Base-by-base conservation (phyloP, 23 red algal genomes). In the Chondrus crispus region DNA sequence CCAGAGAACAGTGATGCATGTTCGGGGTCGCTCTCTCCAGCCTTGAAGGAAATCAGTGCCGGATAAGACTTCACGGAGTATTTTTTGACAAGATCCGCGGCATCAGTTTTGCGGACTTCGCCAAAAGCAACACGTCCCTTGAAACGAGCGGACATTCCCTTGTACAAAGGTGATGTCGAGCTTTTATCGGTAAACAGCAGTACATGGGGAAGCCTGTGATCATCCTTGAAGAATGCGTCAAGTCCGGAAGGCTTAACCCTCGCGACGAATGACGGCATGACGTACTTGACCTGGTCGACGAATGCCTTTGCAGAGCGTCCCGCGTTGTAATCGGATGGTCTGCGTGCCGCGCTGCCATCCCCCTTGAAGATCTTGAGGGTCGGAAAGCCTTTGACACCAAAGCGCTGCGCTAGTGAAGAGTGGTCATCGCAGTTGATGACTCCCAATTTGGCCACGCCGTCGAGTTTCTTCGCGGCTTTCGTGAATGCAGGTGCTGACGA, bases 331-430 rank as follows among this genome's bases (percentile, higher is more conserved):
- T 98, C 97, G n/a, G 84, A 66, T 8, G 90, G 91, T 19, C 79
- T 49, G 2, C 95, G 8, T 29, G 89, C 84, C 24, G 45, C 41
- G 11, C 62, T 39, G 4, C 85, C 94, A 32, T 81, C 73, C 28
- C 95, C 95, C 40, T 87, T 77, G 57, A 96, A 98, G 10, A 95
- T 66, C 75, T 96, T 96, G 38, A 98, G 90, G 13, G 97, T 96
- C 7, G 97, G 97, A 68, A 85, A 98, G 10, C 93, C 97, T 37
- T 70, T 44, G 41, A 98, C 64, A 4, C 82, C 76, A 70, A 94
- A 98, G 37, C 75, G 74, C n/a, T 81, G 79, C 2, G 80, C 90
- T 63, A 98, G 28, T 19, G 93, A 84, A 53, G 77, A 64, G 20
- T 96, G 71, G 5, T 94, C 90, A 42, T 98, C 97, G 39, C 85